These are phyloP conservation scores for Phoenix dactylifera DNA, from an alignment of 176 grass and related monocot genomes.

Conservation along the genomic window DNA sequence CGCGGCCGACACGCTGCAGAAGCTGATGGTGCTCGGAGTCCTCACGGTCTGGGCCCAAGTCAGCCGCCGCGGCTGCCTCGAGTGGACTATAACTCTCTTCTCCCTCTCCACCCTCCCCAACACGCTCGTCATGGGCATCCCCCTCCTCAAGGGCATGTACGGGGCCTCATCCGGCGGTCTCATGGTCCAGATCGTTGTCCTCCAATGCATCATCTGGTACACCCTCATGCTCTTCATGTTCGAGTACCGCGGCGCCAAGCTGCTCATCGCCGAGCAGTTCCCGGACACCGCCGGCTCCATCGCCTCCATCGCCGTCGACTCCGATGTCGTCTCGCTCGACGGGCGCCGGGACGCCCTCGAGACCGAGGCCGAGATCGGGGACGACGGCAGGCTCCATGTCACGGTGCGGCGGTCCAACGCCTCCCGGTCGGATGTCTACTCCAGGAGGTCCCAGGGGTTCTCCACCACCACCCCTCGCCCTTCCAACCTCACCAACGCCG, in stretches of 20 bases:
- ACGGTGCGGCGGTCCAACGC: slow-evolving; percentile 91
- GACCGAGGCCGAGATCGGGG: slow-evolving; percentile 92
- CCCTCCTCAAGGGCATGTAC: slow-evolving; percentile 97
- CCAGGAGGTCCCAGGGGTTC: slow-evolving; percentile 70
- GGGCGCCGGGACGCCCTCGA: slow-evolving; percentile 58
- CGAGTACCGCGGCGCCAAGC: slow-evolving; percentile 82
- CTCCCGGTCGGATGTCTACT: slow-evolving; percentile 87
- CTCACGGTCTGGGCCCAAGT: slow-evolving; percentile 62
- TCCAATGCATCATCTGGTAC: slow-evolving; percentile 99
- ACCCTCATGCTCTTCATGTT: slow-evolving; percentile 99
- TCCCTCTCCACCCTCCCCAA: slow-evolving; percentile 95
- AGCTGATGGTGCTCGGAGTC: slow-evolving; percentile 77
- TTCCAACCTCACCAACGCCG: slow-evolving; percentile 97
- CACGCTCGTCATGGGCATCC: slow-evolving; percentile 98
- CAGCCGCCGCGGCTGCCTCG: slow-evolving; percentile 59
- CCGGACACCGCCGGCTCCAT: slow-evolving; percentile 86
- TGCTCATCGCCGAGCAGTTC: slow-evolving; percentile 96
- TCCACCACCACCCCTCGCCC: slow-evolving; percentile 75
- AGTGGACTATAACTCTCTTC: slow-evolving; percentile 99
- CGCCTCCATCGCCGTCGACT: slow-evolving; percentile 76
- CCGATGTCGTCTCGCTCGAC: slow-evolving; percentile 84
- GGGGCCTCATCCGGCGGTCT: slow-evolving; percentile 67
- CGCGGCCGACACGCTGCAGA: slow-evolving; percentile 95
- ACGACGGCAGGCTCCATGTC: slow-evolving; percentile 86
- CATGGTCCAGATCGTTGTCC: slow-evolving; percentile 97